Evolutionary conservation across 192 early-diverging fungal genomes (phyloP), one percentile per base, ranked within the genome.

Genomic region (Paraglomus brasilianum): DNA sequence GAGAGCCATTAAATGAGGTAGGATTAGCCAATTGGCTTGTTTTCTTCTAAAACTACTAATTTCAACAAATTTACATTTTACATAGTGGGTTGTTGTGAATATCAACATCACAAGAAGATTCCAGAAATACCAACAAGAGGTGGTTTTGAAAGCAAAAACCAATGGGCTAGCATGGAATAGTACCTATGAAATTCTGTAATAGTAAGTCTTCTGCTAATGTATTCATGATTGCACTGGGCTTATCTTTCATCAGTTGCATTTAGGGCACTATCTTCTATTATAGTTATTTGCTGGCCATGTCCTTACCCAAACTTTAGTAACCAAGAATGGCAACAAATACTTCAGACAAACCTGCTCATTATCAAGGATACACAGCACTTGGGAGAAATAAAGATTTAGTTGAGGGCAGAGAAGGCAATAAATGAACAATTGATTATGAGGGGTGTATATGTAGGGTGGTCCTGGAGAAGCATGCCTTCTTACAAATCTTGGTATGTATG

Each of bases 221-320:
- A 40, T 69, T 48, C 51, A 19, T 24, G 24, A 41, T 38, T 38
- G 43, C 44, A 52, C n/a, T 60, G n/a, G n/a, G n/a, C n/a, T n/a
- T n/a, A n/a, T n/a, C n/a, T n/a, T n/a, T n/a, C n/a, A n/a, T n/a
- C n/a, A n/a, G n/a, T n/a, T n/a, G n/a, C n/a, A n/a, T n/a, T 70
- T 44, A 70, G 69, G 4, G 69, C 56, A 36, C 38, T 70, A 10
- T 52, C 69, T 59, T 70, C 56, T 24, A 70, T 70, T 30, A 44
- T 70, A 21, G 56, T 59, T 13, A 52, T 59, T 24, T 14, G 42
- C 38, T 21, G 24, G 19, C 36, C 21, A 8, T 46, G 69, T 69
- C 53, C 53, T 22, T 69, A 69, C 17, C 14, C 53, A 1, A 58
- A 69, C 45, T 69, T 69, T 42, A 69, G 40, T 30, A 41, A 19